Evolutionary conservation across 2,329 filamentous ascomycete species (phyloP), one percentile per base, ranked within the genome.

Genomic region (Ophiosphaerella korrae): DNA sequence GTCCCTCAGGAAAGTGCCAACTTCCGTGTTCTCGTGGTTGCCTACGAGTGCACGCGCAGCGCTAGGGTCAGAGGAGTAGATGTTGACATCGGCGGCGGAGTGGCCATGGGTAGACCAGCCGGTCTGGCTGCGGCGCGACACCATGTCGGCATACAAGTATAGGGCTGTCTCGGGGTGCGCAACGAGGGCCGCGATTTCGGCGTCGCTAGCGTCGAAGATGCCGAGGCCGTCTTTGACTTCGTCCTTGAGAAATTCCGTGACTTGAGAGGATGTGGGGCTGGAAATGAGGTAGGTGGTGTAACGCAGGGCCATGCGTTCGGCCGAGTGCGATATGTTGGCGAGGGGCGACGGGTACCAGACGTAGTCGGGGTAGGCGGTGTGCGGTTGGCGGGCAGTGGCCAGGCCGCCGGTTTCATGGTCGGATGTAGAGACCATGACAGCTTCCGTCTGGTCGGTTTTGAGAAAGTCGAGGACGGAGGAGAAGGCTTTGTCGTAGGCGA

Each of bases 361-460:
- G 69, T 89, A 89, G 34, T 86, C 77, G 1, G 87, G 86, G 62
- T 90, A 90, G 18, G 78, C 71, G 35, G 80, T 62, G 64, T 85
- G 77, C 29, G 86, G 76, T 73, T 90, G 94, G 62, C 90, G 83
- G 23, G 92, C 93, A 14, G 88, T 85, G 2, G 91, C 82, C 2
- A 99, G 80, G 37, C 94, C 94, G 24, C 94, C 94, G 1, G 94
- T 99, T 73, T 99, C 94, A 72, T 99, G 94, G 74, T 99, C 94
- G 51, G 90, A 96, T 3, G 94, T 99, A 52, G 86, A 86, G 36
- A 99, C 88, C 62, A 99, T 82, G 8, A 97, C 83, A 23, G 88
- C 90, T 24, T 92, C 86, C 0, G 85, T 86, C 40, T 86, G 77
- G 63, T 86, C 89, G 29, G 86, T 76, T 40, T 91, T 83, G 50